Conservation (phyloP, 305 asterid genomes). For the Fraxinus greggii region DNA sequence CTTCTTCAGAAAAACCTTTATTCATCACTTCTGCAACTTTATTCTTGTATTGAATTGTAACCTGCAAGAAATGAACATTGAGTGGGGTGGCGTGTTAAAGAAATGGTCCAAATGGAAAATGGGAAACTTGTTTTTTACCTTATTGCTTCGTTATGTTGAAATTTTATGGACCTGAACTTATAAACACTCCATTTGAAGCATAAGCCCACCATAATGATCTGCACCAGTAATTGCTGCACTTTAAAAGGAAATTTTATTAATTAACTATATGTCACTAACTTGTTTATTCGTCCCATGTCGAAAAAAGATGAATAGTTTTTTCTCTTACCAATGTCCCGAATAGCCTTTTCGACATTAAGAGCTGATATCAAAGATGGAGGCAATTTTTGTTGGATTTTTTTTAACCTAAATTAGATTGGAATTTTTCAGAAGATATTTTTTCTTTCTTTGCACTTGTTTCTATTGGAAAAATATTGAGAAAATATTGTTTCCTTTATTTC, state of each 20-base stretch:
- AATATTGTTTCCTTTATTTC: no score
- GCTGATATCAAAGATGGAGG: constrained; percentile 66
- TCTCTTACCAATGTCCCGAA: constrained; percentile 63
- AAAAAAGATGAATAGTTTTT: not conserved
- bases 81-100: not conserved
- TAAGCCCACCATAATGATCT: constrained; percentile 72
- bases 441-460: no score
- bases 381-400: constrained; percentile 16
- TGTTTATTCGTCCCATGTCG: not conserved
- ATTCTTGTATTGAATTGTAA: constrained; percentile 45
- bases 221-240: constrained; percentile 75
- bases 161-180: constrained; percentile 48
- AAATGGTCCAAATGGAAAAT: not conserved
- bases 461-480: no score
- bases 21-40: constrained; percentile 48
- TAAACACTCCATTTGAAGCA: constrained; percentile 53
- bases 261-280: not conserved
- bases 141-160: not conserved
- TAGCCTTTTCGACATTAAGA: constrained; percentile 65
- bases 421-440: no score
- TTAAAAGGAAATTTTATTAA: constrained; percentile 32
- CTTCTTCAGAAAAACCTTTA: constrained; percentile 47
- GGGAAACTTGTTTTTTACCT: not conserved
- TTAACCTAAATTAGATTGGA: no score
- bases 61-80: constrained; percentile 31